Conservation (phyloP, 164 flowering plant species). For the Liriodendron chinense region DNA sequence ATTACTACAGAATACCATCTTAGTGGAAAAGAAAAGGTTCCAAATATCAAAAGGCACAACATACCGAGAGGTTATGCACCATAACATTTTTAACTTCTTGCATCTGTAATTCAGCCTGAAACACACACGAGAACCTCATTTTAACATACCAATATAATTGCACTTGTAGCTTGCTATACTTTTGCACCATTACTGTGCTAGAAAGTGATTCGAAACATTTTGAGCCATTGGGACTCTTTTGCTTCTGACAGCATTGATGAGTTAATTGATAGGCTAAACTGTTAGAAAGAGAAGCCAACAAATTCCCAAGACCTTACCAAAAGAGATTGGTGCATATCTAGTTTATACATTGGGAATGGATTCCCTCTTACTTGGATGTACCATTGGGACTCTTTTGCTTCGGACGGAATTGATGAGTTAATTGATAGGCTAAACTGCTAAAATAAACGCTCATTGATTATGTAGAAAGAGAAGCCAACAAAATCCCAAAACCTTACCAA, state of each 20-base stretch:
- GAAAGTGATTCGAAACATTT: no score
- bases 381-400: no score
- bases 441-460: not conserved
- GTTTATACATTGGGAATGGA: no score
- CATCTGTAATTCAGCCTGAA: conserved; percentile 91
- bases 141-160: not conserved
- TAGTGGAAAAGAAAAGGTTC: not conserved
- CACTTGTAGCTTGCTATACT: not conserved
- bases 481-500: no score
- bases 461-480: no score
- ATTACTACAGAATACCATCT: not conserved
- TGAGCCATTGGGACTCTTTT: not conserved
- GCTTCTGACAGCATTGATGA: not conserved
- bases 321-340: no score
- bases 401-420: no score
- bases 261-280: not conserved
- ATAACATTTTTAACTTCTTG: conserved; percentile 84
- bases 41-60: conserved; percentile 13
- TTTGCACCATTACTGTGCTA: not conserved
- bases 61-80: conserved; percentile 91
- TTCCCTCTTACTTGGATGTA: no score
- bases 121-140: conserved; percentile 9
- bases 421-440: no score
- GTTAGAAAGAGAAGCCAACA: not conserved
- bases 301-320: no score